Conservation (phyloP, 495 filamentous ascomycete species). For the Penicillium coffeae region DNA sequence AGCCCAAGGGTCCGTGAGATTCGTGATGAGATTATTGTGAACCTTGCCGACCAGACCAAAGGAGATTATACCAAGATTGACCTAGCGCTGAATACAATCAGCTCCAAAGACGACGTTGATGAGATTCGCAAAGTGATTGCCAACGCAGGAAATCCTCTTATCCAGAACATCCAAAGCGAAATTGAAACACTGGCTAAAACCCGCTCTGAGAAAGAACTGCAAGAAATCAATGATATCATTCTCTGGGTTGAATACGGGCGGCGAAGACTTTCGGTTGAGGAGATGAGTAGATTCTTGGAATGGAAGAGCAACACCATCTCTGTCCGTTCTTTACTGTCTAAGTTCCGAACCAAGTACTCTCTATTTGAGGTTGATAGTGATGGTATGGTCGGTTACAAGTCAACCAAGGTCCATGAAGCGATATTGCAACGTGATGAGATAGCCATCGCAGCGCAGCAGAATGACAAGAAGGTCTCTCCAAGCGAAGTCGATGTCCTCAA, state of each 20-base stretch:
- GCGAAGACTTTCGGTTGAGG: background rate
- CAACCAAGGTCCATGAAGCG: background rate
- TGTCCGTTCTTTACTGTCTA: background rate
- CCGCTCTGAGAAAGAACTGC: background rate
- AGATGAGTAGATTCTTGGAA: conserved; percentile 3
- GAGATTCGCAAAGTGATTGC: conserved; percentile 8
- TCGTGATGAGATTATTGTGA: conserved; percentile 1
- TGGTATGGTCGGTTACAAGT: conserved; percentile 4
- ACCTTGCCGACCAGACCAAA: conserved; percentile 2
- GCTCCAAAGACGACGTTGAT: conserved; percentile 2
- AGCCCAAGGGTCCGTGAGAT: background rate
- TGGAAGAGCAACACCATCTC: conserved; percentile 1
- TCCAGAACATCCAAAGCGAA: conserved; percentile 2
- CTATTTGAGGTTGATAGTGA: conserved; percentile 8
- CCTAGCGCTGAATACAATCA: conserved; percentile 2
- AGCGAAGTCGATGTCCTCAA: conserved; percentile 6
- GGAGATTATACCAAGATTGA: conserved; percentile 11
- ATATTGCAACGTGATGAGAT: background rate
- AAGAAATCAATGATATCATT: conserved; percentile 10
- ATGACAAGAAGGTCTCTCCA: background rate
- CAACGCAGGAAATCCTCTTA: background rate
- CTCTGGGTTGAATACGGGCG: conserved; percentile 9
- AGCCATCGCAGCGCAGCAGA: background rate
- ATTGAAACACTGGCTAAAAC: conserved; percentile 1
- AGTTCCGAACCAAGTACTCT: conserved; percentile 3